Percentiles rank a stretch among this genome's conserved stretches.
phyloP scores from a whole-genome alignment of 2,329 filamentous ascomycete genomes.

The Elsinoe batatas region DNA sequence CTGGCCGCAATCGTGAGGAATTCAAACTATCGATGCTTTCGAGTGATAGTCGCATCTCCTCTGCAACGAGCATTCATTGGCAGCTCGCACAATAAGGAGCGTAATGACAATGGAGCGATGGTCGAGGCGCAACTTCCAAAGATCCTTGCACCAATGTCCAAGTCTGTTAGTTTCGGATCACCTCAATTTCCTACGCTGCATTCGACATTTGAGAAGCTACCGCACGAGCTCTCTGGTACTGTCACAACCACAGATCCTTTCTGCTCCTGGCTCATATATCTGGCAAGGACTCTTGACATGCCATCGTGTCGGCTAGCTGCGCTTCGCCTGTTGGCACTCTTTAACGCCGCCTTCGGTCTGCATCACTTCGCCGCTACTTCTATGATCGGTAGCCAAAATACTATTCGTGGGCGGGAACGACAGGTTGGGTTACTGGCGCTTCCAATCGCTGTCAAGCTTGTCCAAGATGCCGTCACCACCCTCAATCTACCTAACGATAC shows the following conservation, averaged over 20 bases:
- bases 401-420: conserved; percentile 31
- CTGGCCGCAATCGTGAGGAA: conserved; percentile 66
- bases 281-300: conserved; percentile 33
- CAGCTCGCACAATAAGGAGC: conserved; percentile 15
- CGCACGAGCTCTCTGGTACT: conserved; percentile 18
- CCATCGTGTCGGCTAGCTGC: conserved; percentile 32
- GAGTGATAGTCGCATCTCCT: conserved; percentile 42
- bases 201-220: conserved; percentile 9
- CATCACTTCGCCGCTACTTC: conserved; percentile 26
- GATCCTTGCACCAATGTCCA: conserved; percentile 15
- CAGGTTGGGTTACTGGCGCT: conserved; percentile 38
- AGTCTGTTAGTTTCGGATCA: conserved; percentile 15
- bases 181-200: conserved; percentile 13
- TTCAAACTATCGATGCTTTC: conserved; percentile 67
- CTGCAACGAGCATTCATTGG: conserved; percentile 23
- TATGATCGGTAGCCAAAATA: conserved; percentile 21
- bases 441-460: conserved; percentile 40
- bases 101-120: background rate
- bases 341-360: conserved; percentile 26
- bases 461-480: conserved; percentile 28
- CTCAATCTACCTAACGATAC: conserved; percentile 22
- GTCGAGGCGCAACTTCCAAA: conserved; percentile 15
- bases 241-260: conserved; percentile 39
- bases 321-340: conserved; percentile 30
- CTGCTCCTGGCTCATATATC: conserved; percentile 38